phyloP scores from a whole-genome alignment of 2,329 filamentous ascomycete genomes.

The Botrytis porri region DNA sequence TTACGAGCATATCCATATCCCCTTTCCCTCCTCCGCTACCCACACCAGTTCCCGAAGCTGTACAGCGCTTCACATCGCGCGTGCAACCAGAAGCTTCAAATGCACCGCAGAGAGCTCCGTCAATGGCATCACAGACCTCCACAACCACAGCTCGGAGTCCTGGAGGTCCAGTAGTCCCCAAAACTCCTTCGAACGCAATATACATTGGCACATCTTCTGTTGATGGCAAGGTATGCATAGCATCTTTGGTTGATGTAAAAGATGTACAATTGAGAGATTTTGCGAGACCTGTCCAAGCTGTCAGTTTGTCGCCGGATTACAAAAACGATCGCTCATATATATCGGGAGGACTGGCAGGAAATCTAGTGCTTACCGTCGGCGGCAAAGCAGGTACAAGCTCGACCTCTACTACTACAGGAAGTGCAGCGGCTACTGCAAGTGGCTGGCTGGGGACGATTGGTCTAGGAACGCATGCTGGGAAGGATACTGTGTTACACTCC shows the following conservation, averaged over 20 bases:
- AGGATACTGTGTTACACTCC: constrained; percentile 82
- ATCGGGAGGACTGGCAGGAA: constrained; percentile 85
- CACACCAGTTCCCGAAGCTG: constrained; percentile 39
- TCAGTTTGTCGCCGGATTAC: constrained; percentile 93
- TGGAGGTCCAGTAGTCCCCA: constrained; percentile 57
- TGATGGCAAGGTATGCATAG: constrained; percentile 92
- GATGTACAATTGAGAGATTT: constrained; percentile 93
- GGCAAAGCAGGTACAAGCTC: constrained; percentile 73
- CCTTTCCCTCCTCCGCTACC: constrained; percentile 68
- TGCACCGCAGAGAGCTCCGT: constrained; percentile 39
- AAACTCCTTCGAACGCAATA: constrained; percentile 83
- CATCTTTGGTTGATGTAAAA: constrained; percentile 80
- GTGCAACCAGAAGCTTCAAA: constrained; percentile 23
- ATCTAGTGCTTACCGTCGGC: constrained; percentile 80
- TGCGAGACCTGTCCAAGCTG: constrained; percentile 84
- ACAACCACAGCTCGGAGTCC: constrained; percentile 51
- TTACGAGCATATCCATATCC: constrained; percentile 87
- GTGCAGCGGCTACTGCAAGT: constrained; percentile 77
- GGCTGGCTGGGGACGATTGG: constrained; percentile 92
- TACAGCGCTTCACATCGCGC: constrained; percentile 38
- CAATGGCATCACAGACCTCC: constrained; percentile 46
- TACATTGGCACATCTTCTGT: constrained; percentile 92
- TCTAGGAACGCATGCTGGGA: constrained; percentile 72
- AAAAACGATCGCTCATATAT: constrained; percentile 85
- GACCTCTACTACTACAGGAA: constrained; percentile 81